These are phyloP conservation scores for Venturia aucupariae DNA, from an alignment of 2,329 filamentous ascomycete genomes.

Conservation along the genomic window DNA sequence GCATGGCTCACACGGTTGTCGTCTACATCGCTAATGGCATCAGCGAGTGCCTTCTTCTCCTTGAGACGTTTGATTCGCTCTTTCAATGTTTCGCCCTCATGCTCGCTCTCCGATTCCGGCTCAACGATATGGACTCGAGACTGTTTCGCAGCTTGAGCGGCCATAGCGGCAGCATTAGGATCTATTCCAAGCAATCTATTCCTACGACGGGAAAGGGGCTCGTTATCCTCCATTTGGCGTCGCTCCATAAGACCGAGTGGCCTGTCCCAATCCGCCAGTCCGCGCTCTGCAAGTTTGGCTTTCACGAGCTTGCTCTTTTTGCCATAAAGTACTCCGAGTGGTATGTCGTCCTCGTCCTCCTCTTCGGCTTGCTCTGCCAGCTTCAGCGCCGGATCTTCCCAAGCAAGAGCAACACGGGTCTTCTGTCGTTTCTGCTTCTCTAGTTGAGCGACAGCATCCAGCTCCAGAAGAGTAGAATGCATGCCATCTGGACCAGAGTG, in stretches of 20 bases:
- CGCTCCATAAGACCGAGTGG: slow-evolving; percentile 70
- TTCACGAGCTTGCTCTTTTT: slow-evolving; percentile 46
- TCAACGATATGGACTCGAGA: slow-evolving; percentile 25
- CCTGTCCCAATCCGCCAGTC: slow-evolving; percentile 46
- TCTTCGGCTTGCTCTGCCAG: slow-evolving; percentile 32
- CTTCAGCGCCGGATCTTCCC: slow-evolving; percentile 58
- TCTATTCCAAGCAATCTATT: slow-evolving; percentile 57
- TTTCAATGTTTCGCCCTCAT: slow-evolving; percentile 56
- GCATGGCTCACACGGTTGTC: slow-evolving; percentile 45
- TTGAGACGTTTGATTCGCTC: slow-evolving; percentile 57
- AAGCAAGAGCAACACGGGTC: slow-evolving; percentile 77
- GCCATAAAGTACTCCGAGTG: slow-evolving; percentile 71
- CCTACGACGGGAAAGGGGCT: slow-evolving; percentile 70
- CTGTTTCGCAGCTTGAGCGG: slow-evolving; percentile 16
- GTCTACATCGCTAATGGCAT: slow-evolving; percentile 10
- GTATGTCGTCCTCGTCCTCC: slow-evolving; percentile 74
- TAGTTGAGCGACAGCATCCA: slow-evolving; percentile 82
- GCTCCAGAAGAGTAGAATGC: slow-evolving; percentile 79
- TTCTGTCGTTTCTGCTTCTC: slow-evolving; percentile 65
- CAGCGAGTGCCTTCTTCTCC: slow-evolving; percentile 42
- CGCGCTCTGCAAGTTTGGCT: slow-evolving; percentile 35
- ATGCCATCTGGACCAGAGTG: slow-evolving; percentile 64
- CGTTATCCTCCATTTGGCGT: slow-evolving; percentile 82
- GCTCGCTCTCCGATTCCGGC: slow-evolving; percentile 35
- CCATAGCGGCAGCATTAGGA: background rate